phyloP scores from a whole-genome alignment of 495 filamentous ascomycete genomes.

The Penicillium antarcticum region DNA sequence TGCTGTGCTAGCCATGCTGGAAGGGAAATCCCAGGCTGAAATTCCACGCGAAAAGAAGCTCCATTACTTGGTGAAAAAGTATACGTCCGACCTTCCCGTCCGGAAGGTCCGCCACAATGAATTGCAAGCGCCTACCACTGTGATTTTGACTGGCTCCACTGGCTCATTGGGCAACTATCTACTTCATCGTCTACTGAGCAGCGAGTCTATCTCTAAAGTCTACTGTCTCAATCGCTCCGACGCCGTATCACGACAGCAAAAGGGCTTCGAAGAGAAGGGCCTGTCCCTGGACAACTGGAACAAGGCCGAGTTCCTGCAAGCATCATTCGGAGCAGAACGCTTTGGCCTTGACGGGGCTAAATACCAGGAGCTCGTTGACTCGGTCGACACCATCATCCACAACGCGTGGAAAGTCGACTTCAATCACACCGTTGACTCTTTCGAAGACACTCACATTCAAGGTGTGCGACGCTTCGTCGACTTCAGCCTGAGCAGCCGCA shows the following conservation, averaged over 20 bases:
- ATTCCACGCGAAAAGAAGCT: conserved; percentile 20
- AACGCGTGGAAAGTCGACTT: conserved; percentile 67
- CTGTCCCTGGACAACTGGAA: conserved; percentile 11
- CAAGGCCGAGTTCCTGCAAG: conserved; percentile 45
- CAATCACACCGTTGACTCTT: conserved; percentile 53
- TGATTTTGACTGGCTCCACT: conserved; percentile 56
- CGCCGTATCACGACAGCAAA: conserved; percentile 17
- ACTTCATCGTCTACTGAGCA: conserved; percentile 41
- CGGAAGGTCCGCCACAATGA: neutral
- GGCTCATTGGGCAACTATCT: conserved; percentile 58
- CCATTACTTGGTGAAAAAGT: conserved; percentile 14
- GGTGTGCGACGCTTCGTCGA: conserved; percentile 52
- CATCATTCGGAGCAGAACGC: conserved; percentile 42
- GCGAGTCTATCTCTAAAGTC: conserved; percentile 39
- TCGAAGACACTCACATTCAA: conserved; percentile 52
- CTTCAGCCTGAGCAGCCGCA: conserved; percentile 42
- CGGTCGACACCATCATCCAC: conserved; percentile 55
- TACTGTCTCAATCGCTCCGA: conserved; percentile 54
- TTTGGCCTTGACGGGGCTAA: conserved; percentile 43
- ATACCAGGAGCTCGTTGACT: conserved; percentile 39
- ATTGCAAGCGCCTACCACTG: conserved; percentile 7
- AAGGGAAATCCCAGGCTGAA: conserved; percentile 8
- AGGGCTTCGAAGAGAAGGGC: conserved; percentile 19
- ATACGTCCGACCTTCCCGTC: conserved; percentile 22
- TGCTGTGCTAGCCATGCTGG: conserved; percentile 13